Base-by-base conservation (phyloP, 768 basidiomycete genomes). In the Rhodotorula taiwanensis region DNA sequence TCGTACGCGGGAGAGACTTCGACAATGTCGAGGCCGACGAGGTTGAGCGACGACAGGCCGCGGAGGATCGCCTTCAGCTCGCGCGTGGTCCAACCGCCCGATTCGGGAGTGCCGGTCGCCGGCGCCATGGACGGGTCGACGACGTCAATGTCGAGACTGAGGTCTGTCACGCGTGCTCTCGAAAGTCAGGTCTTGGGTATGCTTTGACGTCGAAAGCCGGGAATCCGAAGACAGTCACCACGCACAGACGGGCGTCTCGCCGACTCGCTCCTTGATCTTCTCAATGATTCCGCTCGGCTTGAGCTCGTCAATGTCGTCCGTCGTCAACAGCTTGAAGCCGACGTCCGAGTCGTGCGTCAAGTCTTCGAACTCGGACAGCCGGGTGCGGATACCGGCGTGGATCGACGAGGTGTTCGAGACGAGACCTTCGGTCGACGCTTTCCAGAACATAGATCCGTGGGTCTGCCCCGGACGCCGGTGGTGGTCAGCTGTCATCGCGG, bases 311-410 rank as follows among this genome's bases (percentile, higher is more conserved):
- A 65, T 55, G 33, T 65, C 67, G 45, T 65, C 60, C 5, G 63
- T 59, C 28, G 62, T 59, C 28, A 62, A 33, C 16, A 62, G 33
- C 51, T 52, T 33, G 60, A 69, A 69, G 4, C 67, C 67, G 31
- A 57, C 62, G 6, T 61, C 30, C 14, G 30, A 53, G 28, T 69
- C 67, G 54, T 64, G 44, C 25, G 23, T 25, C 16, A 64, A 54
- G 54, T 69, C 67, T 6, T 58, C 50, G 41, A 79, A 73, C 21
- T 83, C 85, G 28, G 70, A 75, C 48, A 92, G 78, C 71, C 87
- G 87, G 76, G 86, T 88, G 48, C 89, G 79, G 64, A 93, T 86
- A 7, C 91, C 89, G 14, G 85, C 91, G 73, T 93, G 91, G 31
- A 93, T 83, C 64, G 86, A 81, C 44, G 82, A 81, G 62, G 67